phyloP scores from a whole-genome alignment of 306 rosid genomes.

The Acacia melanoxylon region DNA sequence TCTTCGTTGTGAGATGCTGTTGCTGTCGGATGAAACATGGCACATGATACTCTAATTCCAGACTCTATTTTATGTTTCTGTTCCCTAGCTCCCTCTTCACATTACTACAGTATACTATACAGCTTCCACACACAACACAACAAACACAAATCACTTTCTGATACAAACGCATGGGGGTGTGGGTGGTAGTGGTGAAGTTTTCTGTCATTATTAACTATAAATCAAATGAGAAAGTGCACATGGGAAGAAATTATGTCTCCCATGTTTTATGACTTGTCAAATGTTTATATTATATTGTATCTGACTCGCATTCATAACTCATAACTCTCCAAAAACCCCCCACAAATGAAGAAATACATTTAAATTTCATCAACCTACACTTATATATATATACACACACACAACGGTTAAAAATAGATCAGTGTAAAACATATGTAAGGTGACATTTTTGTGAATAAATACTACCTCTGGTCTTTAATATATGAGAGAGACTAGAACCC shows the following conservation, averaged over 20 bases:
- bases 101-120: background rate
- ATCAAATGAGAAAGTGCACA: background rate
- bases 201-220: background rate
- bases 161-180: background rate
- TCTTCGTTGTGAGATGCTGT: background rate
- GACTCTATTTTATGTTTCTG: background rate
- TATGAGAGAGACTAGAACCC: too few species aligned
- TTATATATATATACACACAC: too few species aligned
- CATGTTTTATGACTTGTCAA: background rate
- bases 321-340: background rate
- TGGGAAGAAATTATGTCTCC: background rate
- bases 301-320: background rate
- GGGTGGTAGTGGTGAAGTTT: background rate
- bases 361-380: too few species aligned
- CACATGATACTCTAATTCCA: background rate
- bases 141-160: background rate
- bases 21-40: background rate
- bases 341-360: background rate
- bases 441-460: too few species aligned
- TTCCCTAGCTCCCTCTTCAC: background rate
- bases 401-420: too few species aligned
- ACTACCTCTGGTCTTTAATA: too few species aligned
- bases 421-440: too few species aligned
- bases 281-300: background rate
- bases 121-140: too few species aligned